Evolutionary conservation across 176 grass and related monocot genomes (phyloP).

Genomic region (Microstegium vimineum): DNA sequence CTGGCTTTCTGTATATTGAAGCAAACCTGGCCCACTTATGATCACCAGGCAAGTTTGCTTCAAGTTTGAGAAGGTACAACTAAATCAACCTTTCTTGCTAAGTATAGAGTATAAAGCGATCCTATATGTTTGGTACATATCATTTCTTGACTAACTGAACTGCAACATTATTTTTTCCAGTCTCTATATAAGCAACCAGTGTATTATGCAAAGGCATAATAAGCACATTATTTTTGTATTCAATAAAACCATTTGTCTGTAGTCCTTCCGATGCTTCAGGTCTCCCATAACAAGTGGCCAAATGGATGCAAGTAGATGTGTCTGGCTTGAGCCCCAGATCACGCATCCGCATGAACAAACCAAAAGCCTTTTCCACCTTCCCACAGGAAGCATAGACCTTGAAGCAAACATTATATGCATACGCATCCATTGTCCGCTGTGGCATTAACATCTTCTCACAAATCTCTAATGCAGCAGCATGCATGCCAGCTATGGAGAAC

Average conservation of each 20-base stretch:
- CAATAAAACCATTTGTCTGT: conserved; percentile 45
- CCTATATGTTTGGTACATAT: neutral
- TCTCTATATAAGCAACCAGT: conserved; percentile 30
- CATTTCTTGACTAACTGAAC: conserved; percentile 54
- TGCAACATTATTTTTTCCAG: conserved; percentile 40
- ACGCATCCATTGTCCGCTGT: conserved; percentile 35
- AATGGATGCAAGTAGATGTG: conserved; percentile 43
- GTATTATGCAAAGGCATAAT: conserved; percentile 34
- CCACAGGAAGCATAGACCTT: conserved; percentile 50
- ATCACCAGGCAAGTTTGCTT: conserved; percentile 9
- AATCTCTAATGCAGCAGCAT: conserved; percentile 40
- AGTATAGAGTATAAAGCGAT: neutral
- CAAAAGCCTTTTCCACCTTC: conserved; percentile 57
- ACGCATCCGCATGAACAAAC: conserved; percentile 59
- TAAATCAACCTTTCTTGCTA: conserved; percentile 25
- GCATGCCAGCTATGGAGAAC: conserved; percentile 53
- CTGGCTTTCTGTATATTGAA: conserved; percentile 8
- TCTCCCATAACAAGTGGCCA: conserved; percentile 44
- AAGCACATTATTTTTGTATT: conserved; percentile 32
- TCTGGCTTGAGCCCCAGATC: conserved; percentile 47
- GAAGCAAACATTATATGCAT: conserved; percentile 61
- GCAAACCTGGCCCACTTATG: neutral
- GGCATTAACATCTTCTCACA: conserved; percentile 45
- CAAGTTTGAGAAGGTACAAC: conserved; percentile 1
- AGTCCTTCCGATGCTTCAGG: conserved; percentile 44